Percentiles rank a stretch among this genome's conserved stretches.
These are phyloP conservation scores for Phlegmacium glaucopus DNA, from an alignment of 768 basidiomycete species.

Conservation along the genomic window DNA sequence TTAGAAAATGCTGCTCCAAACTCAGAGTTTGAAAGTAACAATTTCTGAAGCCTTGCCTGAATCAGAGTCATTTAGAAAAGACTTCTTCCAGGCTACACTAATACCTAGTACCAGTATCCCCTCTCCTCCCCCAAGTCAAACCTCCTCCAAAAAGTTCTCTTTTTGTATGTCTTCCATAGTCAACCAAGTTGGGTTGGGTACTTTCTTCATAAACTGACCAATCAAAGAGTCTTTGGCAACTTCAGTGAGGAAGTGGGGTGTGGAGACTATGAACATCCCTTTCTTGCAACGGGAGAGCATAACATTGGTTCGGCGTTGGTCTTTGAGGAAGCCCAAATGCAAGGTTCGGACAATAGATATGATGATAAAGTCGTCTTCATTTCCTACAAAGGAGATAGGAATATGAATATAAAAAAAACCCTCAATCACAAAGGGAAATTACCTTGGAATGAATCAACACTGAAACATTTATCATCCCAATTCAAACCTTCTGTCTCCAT, in stretches of 20 bases:
- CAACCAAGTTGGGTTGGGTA: constrained; percentile 34
- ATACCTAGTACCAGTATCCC: too few species aligned
- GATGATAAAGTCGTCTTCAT: constrained; percentile 78
- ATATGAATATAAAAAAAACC: constrained; percentile 2
- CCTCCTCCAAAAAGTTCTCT: constrained; percentile 19
- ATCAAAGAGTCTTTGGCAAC: constrained; percentile 46
- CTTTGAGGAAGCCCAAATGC: constrained; percentile 63
- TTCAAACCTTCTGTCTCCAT: constrained; percentile 49
- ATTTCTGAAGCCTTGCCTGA: constrained; percentile 6
- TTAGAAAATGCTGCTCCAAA: not conserved
- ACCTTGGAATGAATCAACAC: constrained; percentile 89
- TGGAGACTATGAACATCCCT: constrained; percentile 75
- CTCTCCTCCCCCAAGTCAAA: not conserved
- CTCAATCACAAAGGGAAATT: constrained; percentile 6
- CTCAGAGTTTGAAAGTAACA: not conserved
- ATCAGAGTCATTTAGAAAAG: not conserved
- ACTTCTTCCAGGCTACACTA: too few species aligned
- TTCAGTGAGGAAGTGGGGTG: constrained; percentile 54
- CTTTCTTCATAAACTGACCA: constrained; percentile 38
- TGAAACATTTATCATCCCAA: constrained; percentile 75
- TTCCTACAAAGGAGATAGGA: constrained; percentile 44
- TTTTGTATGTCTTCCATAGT: constrained; percentile 33
- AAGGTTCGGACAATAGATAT: constrained; percentile 64
- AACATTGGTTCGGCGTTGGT: constrained; percentile 74
- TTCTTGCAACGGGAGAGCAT: constrained; percentile 81